A percentile compares a stretch with the other conserved stretches of the same genome.
Evolutionary conservation across 208 protist species (phyloP).

Genomic region (Leishmania turanica): DNA sequence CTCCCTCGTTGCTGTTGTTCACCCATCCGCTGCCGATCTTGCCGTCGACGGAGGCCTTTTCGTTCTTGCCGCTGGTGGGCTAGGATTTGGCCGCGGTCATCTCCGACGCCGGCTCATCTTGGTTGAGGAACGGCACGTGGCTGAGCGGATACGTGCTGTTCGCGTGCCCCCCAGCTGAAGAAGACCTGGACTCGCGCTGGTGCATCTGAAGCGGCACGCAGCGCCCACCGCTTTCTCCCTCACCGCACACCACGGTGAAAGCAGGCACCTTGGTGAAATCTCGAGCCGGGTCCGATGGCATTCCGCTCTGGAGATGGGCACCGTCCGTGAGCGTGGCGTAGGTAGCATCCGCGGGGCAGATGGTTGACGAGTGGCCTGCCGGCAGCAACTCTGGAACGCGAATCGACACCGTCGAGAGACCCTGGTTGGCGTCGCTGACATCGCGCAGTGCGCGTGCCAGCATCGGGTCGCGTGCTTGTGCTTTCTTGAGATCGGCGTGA

Average conservation of each 20-base stretch:
- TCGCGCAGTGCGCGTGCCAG: conserved; percentile 43
- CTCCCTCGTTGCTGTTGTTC: conserved; percentile 26
- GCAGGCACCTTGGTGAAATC: conserved; percentile 21
- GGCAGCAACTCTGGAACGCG: conserved; percentile 12
- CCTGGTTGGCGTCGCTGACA: conserved; percentile 31
- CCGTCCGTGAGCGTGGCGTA: conserved; percentile 16
- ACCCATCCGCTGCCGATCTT: conserved; percentile 19
- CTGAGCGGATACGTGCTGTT: conserved; percentile 1
- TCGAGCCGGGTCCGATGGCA: conserved; percentile 5
- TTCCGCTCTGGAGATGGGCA: conserved; percentile 3
- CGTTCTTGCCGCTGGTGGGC: neutral
- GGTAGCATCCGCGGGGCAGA: conserved; percentile 8
- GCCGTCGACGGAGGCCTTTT: conserved; percentile 1
- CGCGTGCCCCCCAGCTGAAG: neutral
- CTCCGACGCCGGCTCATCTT: conserved; percentile 2
- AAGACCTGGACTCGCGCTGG: neutral
- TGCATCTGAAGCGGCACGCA: conserved; percentile 15
- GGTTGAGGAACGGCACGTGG: conserved; percentile 12
- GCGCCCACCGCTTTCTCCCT: conserved; percentile 17
- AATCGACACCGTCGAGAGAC: neutral
- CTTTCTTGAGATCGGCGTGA: conserved; percentile 44
- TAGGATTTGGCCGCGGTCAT: neutral
- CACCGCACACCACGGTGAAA: conserved; percentile 23
- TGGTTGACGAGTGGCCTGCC: conserved; percentile 10
- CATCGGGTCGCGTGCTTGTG: conserved; percentile 49